phyloP scores from a whole-genome alignment of 2,329 filamentous ascomycete species.

The Fusarium brevicatenulatum region DNA sequence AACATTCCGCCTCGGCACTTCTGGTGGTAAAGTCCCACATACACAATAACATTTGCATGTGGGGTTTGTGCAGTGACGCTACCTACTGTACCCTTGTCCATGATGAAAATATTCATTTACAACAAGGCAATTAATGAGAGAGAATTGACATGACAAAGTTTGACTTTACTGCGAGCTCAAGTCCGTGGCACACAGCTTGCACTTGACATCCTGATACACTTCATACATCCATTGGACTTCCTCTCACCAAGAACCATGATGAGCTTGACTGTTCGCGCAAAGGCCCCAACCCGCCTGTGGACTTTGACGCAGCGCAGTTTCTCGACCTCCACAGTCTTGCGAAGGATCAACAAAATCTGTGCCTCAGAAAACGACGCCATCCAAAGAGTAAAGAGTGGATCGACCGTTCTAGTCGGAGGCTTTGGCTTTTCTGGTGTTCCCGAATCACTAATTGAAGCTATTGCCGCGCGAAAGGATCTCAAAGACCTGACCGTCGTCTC shows the following conservation, averaged over 20 bases:
- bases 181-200: rapidly evolving
- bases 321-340: neutral
- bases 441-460: constrained; percentile 76
- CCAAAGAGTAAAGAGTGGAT: constrained; percentile 78
- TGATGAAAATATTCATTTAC: neutral
- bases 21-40: neutral
- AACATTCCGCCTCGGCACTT: neutral
- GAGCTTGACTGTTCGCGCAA: neutral
- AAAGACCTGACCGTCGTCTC: constrained; percentile 85
- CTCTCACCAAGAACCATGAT: neutral
- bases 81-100: neutral
- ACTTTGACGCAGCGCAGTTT: neutral
- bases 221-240: rapidly evolving
- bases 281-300: neutral
- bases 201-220: rapidly evolving
- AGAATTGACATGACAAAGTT: no score
- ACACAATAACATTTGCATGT: neutral
- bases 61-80: neutral
- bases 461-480: constrained; percentile 69
- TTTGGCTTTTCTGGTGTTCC: constrained; percentile 85
- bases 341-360: constrained; percentile 75
- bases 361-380: constrained; percentile 74
- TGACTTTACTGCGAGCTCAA: no score
- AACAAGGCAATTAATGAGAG: neutral
- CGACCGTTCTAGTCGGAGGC: constrained; percentile 78